Base-by-base conservation (phyloP, 164 flowering plant species). In the Annona cherimola region DNA sequence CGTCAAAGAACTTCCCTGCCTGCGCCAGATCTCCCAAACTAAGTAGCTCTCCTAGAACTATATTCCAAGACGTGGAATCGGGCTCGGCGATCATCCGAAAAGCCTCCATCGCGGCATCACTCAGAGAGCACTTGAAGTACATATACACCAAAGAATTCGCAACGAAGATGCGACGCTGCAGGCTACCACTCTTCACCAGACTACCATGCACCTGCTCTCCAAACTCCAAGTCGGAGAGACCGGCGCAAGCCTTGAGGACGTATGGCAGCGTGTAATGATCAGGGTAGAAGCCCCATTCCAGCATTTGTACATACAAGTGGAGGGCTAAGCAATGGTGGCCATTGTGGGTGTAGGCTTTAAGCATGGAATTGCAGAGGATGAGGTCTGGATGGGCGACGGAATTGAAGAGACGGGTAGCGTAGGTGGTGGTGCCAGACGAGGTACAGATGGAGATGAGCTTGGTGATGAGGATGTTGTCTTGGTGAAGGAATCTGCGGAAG, bases 331-430 rank as follows among this genome's bases (percentile, higher is more conserved):
- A 61, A 42, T 60, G 70, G 14, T 61, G 61, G 41, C 42, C 4
- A 26, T 76, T 71, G 18, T 44, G 69, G 63, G 74, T 71, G 57
- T 76, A 76, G 35, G 67, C 78, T 40, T 14, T 71, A 6, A 76
- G 74, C 77, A 77, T 77, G 67, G 80, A 73, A 67, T 77, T 77
- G 42, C 80, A 77, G 40, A 76, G 72, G n/a, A 76, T 18, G 43
- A 71, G 75, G 44, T 76, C 78, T 5, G 78, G 78, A 46, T 72
- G 67, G 14, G 46, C n/a, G n/a, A 72, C 20, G 45, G 66, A 71
- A n/a, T 62, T 59, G 44, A 76, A 76, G 19, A 76, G 68, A 5
- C 68, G 71, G 59, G 72, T 68, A 2, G 78, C 78, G 7, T 76
- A 76, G 8, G 68, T 68, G 57, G 68, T 68, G 3, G 69, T 50